These are phyloP conservation scores for Pseudogymnoascus sp. DNA, from an alignment of 2,329 filamentous ascomycete species.

Conservation along the genomic window DNA sequence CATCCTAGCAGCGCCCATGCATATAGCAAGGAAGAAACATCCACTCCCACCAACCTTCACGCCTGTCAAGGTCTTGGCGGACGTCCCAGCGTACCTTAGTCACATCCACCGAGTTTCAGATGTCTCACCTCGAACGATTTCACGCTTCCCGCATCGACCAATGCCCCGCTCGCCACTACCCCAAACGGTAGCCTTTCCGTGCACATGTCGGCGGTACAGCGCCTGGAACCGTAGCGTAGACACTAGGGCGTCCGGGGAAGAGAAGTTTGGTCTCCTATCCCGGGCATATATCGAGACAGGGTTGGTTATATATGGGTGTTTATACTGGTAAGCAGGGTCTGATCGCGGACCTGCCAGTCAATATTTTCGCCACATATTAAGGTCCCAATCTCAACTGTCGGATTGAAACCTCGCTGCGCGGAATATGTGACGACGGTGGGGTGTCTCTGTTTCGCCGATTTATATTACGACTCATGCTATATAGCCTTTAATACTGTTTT, in stretches of 20 bases:
- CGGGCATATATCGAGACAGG: background rate
- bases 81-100: constrained; percentile 5
- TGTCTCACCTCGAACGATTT: constrained; percentile 19
- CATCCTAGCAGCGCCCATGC: background rate
- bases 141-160: background rate
- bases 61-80: background rate
- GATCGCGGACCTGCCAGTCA: constrained; percentile 2
- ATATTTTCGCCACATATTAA: constrained; percentile 7
- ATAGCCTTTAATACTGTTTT: constrained; percentile 7
- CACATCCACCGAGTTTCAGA: background rate
- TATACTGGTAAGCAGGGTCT: constrained; percentile 4
- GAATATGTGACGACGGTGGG: constrained; percentile 4
- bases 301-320: constrained; percentile 6
- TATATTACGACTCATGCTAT: constrained; percentile 6
- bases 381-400: constrained; percentile 1
- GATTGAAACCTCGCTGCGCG: constrained; percentile 2
- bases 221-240: constrained; percentile 4
- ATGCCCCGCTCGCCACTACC: background rate
- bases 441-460: constrained; percentile 6
- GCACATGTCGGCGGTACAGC: background rate
- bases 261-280: constrained; percentile 1
- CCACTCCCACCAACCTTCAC: background rate
- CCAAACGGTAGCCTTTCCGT: background rate
- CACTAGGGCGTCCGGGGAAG: constrained; percentile 2
- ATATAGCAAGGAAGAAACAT: background rate